A percentile compares a stretch with the other conserved stretches of the same genome.
phyloP scores from a whole-genome alignment of 768 basidiomycete species.

The Xerocomus potaroensis region DNA sequence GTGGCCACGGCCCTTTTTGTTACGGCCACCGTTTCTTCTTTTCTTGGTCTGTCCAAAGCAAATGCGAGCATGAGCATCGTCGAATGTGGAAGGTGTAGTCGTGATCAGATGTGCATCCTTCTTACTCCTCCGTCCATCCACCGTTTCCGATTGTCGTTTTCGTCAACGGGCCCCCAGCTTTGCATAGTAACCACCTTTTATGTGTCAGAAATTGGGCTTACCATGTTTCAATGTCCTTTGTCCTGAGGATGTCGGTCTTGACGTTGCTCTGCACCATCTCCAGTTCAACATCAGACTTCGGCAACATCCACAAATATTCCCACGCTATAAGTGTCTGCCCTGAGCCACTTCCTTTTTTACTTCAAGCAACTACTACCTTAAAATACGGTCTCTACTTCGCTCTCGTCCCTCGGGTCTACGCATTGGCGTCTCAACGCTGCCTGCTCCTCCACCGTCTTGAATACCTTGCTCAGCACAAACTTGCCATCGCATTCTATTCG shows the following conservation, averaged over 20 bases:
- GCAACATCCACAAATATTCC: slow-evolving; percentile 19
- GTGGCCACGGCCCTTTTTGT: slow-evolving; percentile 99
- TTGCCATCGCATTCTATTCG: slow-evolving; percentile 45
- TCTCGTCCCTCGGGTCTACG: slow-evolving; percentile 18
- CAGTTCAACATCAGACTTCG: slow-evolving; percentile 6
- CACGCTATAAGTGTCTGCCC: slow-evolving; percentile 28
- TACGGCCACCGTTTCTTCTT: slow-evolving; percentile 98
- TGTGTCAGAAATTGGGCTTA: slow-evolving; percentile 17
- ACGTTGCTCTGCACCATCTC: background rate
- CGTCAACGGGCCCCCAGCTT: no score
- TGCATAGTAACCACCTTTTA: no score
- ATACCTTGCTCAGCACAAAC: slow-evolving; percentile 63
- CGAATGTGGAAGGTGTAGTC: no score
- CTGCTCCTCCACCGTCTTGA: slow-evolving; percentile 55
- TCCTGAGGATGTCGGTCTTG: slow-evolving; percentile 18
- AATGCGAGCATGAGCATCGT: slow-evolving; percentile 1
- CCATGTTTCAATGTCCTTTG: slow-evolving; percentile 26
- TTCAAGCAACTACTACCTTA: background rate
- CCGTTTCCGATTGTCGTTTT: background rate
- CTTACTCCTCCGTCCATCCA: background rate
- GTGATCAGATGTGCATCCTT: slow-evolving; percentile 16
- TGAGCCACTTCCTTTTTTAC: slow-evolving; percentile 4
- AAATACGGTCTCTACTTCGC: slow-evolving; percentile 22
- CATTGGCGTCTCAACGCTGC: slow-evolving; percentile 32
- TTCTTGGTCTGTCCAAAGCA: slow-evolving; percentile 82